Evolutionary conservation across 495 filamentous ascomycete species (phyloP), one percentile per base, ranked within the genome.

Genomic region (Penicillium lagena): DNA sequence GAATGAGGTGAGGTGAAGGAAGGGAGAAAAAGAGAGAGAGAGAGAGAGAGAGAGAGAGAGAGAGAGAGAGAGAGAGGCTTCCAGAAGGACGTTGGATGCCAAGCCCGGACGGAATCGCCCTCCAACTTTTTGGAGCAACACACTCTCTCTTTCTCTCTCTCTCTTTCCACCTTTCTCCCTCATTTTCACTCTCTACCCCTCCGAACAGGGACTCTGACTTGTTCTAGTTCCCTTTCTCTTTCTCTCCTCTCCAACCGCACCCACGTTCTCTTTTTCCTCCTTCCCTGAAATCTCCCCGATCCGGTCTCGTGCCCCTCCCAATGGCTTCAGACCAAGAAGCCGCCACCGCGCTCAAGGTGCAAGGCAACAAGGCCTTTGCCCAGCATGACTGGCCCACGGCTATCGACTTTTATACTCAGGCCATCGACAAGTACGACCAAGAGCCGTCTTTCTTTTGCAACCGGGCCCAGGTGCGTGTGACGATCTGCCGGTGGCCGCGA

Each of bases 391-490:
- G 93, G 91, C 73, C 77, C 27, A 74, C 73, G 15, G 93, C 93
- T 2, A 76, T 95, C 30, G 84, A 91, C 15, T 83, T 82, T 51
- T 99, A 99, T 66, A 83, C 80, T 40, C 79, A 91, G 66, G 93
- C 93, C 30, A 97, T 99, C 54, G 86, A 88, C 46, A 66, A 85
- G 52, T 85, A 95, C 63, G 82, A 84, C 60, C 76, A 83, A 51
- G 86, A 96, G 46, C 86, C 89, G 1, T 84, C 89, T 7, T 96
- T 88, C 69, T 97, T 85, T 73, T 85, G 86, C 55, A 99, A 99
- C 68, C 70, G 93, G 55, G 91, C 94, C 32, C 90, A 96, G 77
- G 90, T 95, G 62, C 45, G 77, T 68, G 38, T 35, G 43, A 34
- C 28, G 42, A 29, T 22, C 4, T 22, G 41, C 47, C 42, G 35